Base-by-base conservation (phyloP, 257 asterid genomes). In the Petunia secreta region DNA sequence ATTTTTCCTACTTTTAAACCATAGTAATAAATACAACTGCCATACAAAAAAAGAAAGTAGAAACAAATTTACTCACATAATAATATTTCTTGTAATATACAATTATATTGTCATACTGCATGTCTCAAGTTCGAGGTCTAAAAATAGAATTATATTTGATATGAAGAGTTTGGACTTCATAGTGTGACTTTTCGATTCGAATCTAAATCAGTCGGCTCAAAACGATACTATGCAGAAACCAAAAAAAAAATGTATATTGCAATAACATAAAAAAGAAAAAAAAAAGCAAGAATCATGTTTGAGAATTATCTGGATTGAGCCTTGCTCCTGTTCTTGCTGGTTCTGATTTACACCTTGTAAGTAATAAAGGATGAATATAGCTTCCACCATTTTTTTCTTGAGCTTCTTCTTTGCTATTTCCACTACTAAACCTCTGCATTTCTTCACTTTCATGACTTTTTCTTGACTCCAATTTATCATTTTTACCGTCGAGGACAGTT, bases 291-390 rank as follows among this genome's bases (percentile, higher is more conserved):
- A 68, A n/a, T 69, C 8, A 69, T 8, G 41, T 69, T 69, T 25
- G 5, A 69, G 76, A 71, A 83, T 71, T 79, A 64, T 90, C 89
- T 81, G 85, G 87, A 77, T 69, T 78, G 4, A 93, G 92, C 86
- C 92, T 85, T 79, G 85, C 93, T 36, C 94, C 97, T 59, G 86
- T 93, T 88, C 86, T 88, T 55, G 97, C 94, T 36, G 98, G 98
- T 79, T 90, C 98, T 63, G 99, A 95, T 91, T 90, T 95, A 82
- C 98, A 91, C 55, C 98, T 90, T 9, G 91, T 93, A 0, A 95
- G 95, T 44, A 90, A 44, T 80, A 90, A 78, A 0, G 98, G 98
- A 79, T 92, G 94, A 81, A 86, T 82, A 57, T 73, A 84, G 7
- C 75, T 84, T 3, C 62, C 62, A 0, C 79, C 83, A 34, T 64